A percentile compares a stretch with the other conserved stretches of the same genome.
phyloP scores from a whole-genome alignment of 1,139 yeast genomes.

The Diutina catenulata region DNA sequence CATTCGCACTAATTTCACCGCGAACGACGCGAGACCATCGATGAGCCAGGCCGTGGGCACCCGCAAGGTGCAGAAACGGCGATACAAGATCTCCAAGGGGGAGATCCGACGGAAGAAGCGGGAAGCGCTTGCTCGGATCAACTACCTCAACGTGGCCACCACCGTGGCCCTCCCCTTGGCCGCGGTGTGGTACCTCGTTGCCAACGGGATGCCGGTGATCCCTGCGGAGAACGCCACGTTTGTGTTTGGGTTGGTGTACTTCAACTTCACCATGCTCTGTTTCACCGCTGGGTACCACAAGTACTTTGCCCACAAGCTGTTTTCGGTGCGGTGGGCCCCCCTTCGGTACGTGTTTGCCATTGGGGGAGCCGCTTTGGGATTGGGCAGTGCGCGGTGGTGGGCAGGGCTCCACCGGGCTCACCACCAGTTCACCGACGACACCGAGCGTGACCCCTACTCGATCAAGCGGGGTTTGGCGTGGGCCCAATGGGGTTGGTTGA shows the following conservation, averaged over 20 bases:
- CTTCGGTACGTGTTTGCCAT: constrained; percentile 33
- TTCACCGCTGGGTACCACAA: constrained; percentile 53
- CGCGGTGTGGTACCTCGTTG: constrained; percentile 15
- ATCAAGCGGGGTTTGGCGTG: constrained; percentile 45
- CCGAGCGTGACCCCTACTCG: constrained; percentile 58
- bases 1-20: too few relatives aligned
- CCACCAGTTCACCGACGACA: constrained; percentile 52
- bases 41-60: too few relatives aligned
- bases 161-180: constrained; percentile 22
- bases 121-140: constrained; percentile 22
- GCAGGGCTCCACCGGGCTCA: constrained; percentile 58
- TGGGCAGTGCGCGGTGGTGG: constrained; percentile 56
- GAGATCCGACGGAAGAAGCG: constrained; percentile 20
- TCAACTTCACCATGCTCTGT: constrained; percentile 27
- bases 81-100: not conserved
- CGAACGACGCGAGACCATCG: too few relatives aligned
- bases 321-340: too few relatives aligned
- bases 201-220: constrained; percentile 8
- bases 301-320: constrained; percentile 52
- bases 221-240: constrained; percentile 17
- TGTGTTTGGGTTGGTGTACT: constrained; percentile 24
- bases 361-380: constrained; percentile 48
- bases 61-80: constrained; percentile 5
- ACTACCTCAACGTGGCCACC: constrained; percentile 21
- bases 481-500: constrained; percentile 58